Base-by-base conservation (phyloP, 805 yeast genomes). In the Grigorovia yakushimaensis region DNA sequence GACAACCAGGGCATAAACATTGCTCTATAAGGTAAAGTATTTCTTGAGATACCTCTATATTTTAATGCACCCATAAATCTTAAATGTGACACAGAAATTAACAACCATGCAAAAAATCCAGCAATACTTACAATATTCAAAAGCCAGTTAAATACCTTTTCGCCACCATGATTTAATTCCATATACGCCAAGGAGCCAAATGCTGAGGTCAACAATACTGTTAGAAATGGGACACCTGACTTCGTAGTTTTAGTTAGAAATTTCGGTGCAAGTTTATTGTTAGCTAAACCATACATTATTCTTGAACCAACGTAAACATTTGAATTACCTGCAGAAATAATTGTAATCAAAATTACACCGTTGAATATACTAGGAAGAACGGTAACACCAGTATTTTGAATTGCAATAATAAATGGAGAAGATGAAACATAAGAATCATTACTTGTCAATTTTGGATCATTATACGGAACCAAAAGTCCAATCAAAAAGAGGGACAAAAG, bases 321-420 rank as follows among this genome's bases (percentile, higher is more conserved):
- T n/a, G 87, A 79, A 68, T 82, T 82, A 57, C 81, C 88, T 27
- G 88, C 87, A 18, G 88, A 81, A 41, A 81, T 70, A 47, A 81
- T 74, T 22, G 87, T 78, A 35, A 73, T 53, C 42, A 82, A 61
- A 49, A 82, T 77, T 43, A 81, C 79, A 24, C 81, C 88, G 60
- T 82, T 82, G 65, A 82, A 78, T 48, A 82, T 77, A 55, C 74
- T 70, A 43, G 86, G 84, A 47, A 82, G 66, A 3, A 81, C 73
- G 49, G 67, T 68, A 24, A 86, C 81, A 30, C 85, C 85, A 8
- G 79, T 72, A 64, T 78, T 79, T 47, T 69, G 61, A 59, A 82
- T 78, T 36, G 88, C 84, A 61, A 82, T 74, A 50, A 82, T 72
- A 59, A 81, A 82, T 19, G 88, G 88, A 33, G 88, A 82, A 5